Base-by-base conservation (phyloP, 169 alveolate genomes). In the Plasmodium coatneyi region DNA sequence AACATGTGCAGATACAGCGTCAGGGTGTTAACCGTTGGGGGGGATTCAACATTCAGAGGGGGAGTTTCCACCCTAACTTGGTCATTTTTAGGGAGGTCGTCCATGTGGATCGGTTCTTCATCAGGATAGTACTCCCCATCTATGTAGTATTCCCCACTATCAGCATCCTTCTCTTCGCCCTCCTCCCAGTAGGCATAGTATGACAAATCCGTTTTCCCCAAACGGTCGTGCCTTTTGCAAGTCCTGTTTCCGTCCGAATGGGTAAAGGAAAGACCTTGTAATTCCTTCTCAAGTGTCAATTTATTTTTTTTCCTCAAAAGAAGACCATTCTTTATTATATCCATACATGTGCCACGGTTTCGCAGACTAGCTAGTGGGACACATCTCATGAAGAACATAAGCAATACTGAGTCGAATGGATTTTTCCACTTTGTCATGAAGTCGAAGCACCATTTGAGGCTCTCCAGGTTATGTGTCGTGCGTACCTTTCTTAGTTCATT, bases 401-500 rank as follows among this genome's bases (percentile, higher is more conserved):
- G 39, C 60, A 19, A 39, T 14, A 22, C 7, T 4, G 32, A 76
- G 41, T 46, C 5, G 22, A 22, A 28, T 32, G 28, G 12, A 16
- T 28, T 74, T 16, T 84, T 28, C 84, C 84, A 74, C 60, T 74
- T 84, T 6, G 39, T 49, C 79, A 84, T 66, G 22, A 60, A 84
- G 74, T 84, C 84, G 3, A 54, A 72, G 76, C 93, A 84, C 54
- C 66, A 52, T 72, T 84, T 84, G 34, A 84, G 28, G 39, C 52
- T 74, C 39, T 74, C 78, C 19, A 49, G 74, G 52, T 72, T 39
- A 19, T 74, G 66, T 66, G 5, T 66, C n/a, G 0, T 34, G 12
- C 41, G 36, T 49, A 25, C 10, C 28, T 72, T 32, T 39, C 60
- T 84, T 36, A 49, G 30, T 72, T n/a, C 66, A 49, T 46, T 7